Evolutionary conservation across 2,329 filamentous ascomycete genomes (phyloP).

Genomic region (Colletotrichum orchidophilum): DNA sequence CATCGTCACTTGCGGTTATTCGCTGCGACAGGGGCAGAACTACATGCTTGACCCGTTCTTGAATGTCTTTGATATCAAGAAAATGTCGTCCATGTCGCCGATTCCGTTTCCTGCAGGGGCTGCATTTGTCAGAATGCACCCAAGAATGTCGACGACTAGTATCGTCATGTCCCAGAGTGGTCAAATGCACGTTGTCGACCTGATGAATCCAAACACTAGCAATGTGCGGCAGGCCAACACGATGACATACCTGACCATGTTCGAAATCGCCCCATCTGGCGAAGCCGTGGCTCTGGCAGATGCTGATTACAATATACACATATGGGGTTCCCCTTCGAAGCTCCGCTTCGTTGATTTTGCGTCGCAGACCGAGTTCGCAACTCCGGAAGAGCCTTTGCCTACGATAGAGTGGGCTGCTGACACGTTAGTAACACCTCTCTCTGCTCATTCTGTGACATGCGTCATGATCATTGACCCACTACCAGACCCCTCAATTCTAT

Average conservation of each 20-base stretch:
- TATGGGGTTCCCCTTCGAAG: slow-evolving; percentile 90
- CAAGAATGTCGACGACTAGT: slow-evolving; percentile 92
- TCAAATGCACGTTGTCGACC: slow-evolving; percentile 93
- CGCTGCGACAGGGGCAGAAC: slow-evolving; percentile 75
- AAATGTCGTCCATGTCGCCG: slow-evolving; percentile 84
- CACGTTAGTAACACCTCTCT: slow-evolving; percentile 58
- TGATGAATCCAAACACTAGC: slow-evolving; percentile 91
- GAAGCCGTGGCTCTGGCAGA: slow-evolving; percentile 87
- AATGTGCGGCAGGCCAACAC: slow-evolving; percentile 82
- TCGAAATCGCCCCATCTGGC: slow-evolving; percentile 89
- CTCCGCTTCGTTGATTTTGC: slow-evolving; percentile 87
- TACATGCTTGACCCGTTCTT: slow-evolving; percentile 92
- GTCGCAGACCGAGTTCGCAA: slow-evolving; percentile 80
- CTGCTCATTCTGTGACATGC: slow-evolving; percentile 8
- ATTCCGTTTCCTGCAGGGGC: slow-evolving; percentile 93
- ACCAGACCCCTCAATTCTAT: slow-evolving; percentile 78
- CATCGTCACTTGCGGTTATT: slow-evolving; percentile 94
- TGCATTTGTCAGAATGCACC: slow-evolving; percentile 96
- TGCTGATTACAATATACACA: slow-evolving; percentile 78
- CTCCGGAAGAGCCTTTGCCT: slow-evolving; percentile 66
- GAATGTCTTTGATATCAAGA: slow-evolving; percentile 96
- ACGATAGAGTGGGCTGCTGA: slow-evolving; percentile 76
- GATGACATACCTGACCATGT: slow-evolving; percentile 77
- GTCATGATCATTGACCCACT: background rate
- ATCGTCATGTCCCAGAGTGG: slow-evolving; percentile 93